Percentiles rank a stretch among this genome's conserved stretches.
These are phyloP conservation scores for Colletotrichum sp. DNA, from an alignment of 2,329 filamentous ascomycete species.

Conservation along the genomic window DNA sequence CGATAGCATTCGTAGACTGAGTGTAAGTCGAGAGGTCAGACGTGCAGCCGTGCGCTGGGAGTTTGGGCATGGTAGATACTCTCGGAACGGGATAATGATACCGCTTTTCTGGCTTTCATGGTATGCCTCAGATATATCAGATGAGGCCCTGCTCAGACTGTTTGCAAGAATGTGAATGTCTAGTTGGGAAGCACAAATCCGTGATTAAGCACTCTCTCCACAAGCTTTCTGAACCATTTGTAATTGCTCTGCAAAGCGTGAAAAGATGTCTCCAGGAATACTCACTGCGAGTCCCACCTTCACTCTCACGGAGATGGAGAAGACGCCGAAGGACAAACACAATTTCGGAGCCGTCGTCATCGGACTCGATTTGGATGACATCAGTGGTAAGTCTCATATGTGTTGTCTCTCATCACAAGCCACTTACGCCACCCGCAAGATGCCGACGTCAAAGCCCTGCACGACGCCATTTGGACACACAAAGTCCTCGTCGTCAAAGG, in stretches of 20 bases:
- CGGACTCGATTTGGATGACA: background rate
- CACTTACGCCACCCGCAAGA: background rate
- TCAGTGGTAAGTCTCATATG: background rate
- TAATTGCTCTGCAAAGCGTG: background rate
- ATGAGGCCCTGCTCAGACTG: background rate
- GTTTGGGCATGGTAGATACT: background rate
- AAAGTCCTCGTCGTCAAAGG: background rate
- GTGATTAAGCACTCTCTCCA: background rate
- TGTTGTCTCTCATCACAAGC: accelerated
- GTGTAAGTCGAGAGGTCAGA: background rate
- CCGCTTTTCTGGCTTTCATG: background rate
- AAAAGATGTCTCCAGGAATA: background rate
- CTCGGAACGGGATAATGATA: background rate
- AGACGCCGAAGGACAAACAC: background rate
- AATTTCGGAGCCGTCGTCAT: background rate
- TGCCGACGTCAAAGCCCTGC: background rate
- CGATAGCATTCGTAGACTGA: background rate
- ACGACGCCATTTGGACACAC: background rate
- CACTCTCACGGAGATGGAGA: background rate
- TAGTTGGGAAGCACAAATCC: background rate
- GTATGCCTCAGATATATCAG: background rate
- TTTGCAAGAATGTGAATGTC: background rate
- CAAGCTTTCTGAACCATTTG: background rate
- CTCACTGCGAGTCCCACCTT: background rate
- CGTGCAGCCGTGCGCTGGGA: background rate